Percentiles rank a stretch among this genome's conserved stretches.
phyloP scores from a whole-genome alignment of 2,329 filamentous ascomycete species.

The Ophidiomyces ophidiicola region DNA sequence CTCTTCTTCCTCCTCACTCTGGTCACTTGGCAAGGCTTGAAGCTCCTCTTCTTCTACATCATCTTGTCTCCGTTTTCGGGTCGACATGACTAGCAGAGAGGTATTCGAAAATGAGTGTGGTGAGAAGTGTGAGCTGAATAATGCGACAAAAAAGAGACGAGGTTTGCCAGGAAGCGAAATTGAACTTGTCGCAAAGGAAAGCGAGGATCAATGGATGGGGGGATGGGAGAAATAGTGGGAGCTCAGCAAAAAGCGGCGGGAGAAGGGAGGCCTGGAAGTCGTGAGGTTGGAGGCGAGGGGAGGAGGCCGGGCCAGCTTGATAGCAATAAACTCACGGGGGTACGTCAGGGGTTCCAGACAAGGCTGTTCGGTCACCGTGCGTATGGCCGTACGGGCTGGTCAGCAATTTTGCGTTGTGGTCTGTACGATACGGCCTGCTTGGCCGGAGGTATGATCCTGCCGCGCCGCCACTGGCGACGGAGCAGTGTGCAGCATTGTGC shows the following conservation, averaged over 20 bases:
- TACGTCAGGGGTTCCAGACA: conserved; percentile 9
- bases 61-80: conserved; percentile 41
- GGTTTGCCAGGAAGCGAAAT: neutral
- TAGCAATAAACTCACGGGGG: conserved; percentile 4
- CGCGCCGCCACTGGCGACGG: no score
- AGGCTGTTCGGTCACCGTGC: no score
- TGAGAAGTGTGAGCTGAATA: neutral
- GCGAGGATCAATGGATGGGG: neutral
- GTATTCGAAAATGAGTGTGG: neutral
- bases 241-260: conserved; percentile 1
- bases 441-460: no score
- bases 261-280: neutral
- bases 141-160: neutral
- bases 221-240: neutral
- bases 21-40: conserved; percentile 38
- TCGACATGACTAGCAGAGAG: conserved; percentile 28
- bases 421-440: no score
- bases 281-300: conserved; percentile 6
- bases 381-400: no score
- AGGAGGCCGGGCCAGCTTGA: conserved; percentile 7
- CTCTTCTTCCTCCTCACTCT: conserved; percentile 41
- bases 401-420: no score
- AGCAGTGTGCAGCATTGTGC: no score
- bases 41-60: conserved; percentile 38
- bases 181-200: no score